Evolutionary conservation across 495 filamentous ascomycete species (phyloP).

Genomic region (Penicillium pancosmium): DNA sequence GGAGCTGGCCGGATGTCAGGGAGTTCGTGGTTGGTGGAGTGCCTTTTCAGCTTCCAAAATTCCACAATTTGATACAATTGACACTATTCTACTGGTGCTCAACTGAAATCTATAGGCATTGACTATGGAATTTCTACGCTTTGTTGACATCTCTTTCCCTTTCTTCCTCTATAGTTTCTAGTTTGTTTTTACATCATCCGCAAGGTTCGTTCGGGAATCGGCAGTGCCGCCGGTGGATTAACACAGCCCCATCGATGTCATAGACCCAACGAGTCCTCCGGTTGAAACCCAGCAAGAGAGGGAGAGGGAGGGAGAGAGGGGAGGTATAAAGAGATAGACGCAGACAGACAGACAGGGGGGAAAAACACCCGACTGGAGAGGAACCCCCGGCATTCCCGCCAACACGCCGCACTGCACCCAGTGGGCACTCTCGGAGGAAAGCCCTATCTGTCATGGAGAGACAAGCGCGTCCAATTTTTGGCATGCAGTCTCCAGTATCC

Average conservation of each 20-base stretch:
- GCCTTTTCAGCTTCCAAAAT: conserved; percentile 26
- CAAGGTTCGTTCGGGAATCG: conserved; percentile 10
- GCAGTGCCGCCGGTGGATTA: conserved; percentile 13
- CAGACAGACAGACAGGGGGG: no score
- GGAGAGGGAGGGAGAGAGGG: no score
- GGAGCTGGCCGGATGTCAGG: conserved; percentile 31
- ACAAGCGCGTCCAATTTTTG: conserved; percentile 5
- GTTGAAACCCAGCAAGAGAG: conserved; percentile 1
- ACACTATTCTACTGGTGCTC: no score
- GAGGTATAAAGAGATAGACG: no score
- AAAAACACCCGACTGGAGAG: background rate
- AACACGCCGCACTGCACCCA: background rate
- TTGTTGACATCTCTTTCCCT: background rate
- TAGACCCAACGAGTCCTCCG: conserved; percentile 5
- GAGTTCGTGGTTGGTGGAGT: conserved; percentile 29
- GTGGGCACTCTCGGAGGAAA: background rate
- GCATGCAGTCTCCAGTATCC: conserved; percentile 13
- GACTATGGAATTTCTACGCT: no score
- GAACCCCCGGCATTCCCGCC: background rate
- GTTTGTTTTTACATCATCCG: background rate
- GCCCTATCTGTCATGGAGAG: conserved; percentile 10
- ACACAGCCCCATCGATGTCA: conserved; percentile 32
- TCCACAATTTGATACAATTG: conserved; percentile 10
- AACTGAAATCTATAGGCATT: no score
- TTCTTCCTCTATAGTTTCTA: background rate